A percentile compares a stretch with the other conserved stretches of the same genome.
phyloP scores from a whole-genome alignment of 2,329 filamentous ascomycete species.

The Neofusicoccum parvum region DNA sequence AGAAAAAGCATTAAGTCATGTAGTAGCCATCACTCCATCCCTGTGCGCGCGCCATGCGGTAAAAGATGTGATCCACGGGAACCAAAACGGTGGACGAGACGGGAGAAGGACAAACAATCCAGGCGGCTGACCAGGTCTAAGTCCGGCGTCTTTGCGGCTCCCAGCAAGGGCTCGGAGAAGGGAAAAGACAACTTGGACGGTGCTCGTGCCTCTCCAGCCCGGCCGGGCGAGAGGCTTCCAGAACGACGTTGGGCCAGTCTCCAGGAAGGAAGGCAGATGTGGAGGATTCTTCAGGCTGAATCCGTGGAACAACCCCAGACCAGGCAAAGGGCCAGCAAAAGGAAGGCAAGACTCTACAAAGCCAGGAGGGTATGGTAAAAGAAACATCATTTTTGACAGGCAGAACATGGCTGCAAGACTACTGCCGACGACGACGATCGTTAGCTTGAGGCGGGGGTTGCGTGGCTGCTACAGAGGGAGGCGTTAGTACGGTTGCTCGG shows the following conservation, averaged over 20 bases:
- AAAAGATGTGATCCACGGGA: conserved; percentile 18
- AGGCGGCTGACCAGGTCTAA: conserved; percentile 17
- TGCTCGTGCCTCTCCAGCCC: conserved; percentile 1
- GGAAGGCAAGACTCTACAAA: conserved; percentile 18
- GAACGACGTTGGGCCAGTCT: conserved; percentile 4
- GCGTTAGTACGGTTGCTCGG: conserved; percentile 14
- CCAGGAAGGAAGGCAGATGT: not conserved
- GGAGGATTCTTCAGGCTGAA: conserved; percentile 6
- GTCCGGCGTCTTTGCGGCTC: conserved; percentile 17
- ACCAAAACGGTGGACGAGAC: conserved; percentile 12
- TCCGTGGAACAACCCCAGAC: conserved; percentile 18
- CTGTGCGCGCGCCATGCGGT: conserved; percentile 18
- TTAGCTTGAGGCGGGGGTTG: conserved; percentile 22
- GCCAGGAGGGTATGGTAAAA: conserved; percentile 16
- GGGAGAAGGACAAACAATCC: conserved; percentile 19
- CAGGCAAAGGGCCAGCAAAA: conserved; percentile 13
- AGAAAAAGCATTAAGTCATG: conserved; percentile 21
- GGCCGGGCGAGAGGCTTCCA: conserved; percentile 15
- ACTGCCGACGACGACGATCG: conserved; percentile 22
- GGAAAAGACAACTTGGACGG: not conserved
- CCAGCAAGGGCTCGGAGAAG: conserved; percentile 1
- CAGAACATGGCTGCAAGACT: conserved; percentile 10
- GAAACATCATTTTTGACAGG: conserved; percentile 19
- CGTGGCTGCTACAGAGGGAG: conserved; percentile 20
- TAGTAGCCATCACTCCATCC: conserved; percentile 19